A percentile compares a stretch with the other conserved stretches of the same genome.
Conservation (phyloP, 2,329 filamentous ascomycete species). For the Drechslerella dactyloides region DNA sequence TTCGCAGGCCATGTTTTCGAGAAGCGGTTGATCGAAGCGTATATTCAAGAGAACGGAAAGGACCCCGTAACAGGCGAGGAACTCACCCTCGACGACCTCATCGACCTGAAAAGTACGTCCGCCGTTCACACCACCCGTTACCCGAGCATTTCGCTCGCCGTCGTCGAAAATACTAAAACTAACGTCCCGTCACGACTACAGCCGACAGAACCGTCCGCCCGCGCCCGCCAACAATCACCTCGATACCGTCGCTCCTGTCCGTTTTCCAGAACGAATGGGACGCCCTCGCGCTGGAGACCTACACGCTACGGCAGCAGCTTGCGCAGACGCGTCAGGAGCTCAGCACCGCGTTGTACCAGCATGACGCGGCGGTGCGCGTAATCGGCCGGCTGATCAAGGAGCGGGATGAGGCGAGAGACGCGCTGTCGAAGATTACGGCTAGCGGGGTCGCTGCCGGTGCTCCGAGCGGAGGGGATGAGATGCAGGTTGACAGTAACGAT, state of each 20-base stretch:
- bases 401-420: conserved; percentile 88
- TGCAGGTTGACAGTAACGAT: conserved; percentile 85
- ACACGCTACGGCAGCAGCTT: conserved; percentile 86
- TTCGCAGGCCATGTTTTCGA: conserved; percentile 72
- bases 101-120: conserved; percentile 73
- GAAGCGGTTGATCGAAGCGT: conserved; percentile 91
- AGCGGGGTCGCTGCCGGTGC: conserved; percentile 63
- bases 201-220: conserved; percentile 81
- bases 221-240: conserved; percentile 89
- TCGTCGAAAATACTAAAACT: conserved; percentile 6
- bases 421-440: conserved; percentile 83
- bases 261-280: conserved; percentile 99
- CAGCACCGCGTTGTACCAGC: conserved; percentile 90
- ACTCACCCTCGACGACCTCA: conserved; percentile 79
- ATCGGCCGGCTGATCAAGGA: conserved; percentile 90
- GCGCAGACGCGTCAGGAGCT: conserved; percentile 90
- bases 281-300: conserved; percentile 86
- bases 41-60: conserved; percentile 89
- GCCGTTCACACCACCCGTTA: neutral
- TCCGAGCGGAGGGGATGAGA: conserved; percentile 73
- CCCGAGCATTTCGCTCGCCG: conserved; percentile 2
- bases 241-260: conserved; percentile 89
- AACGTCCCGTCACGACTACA: conserved; percentile 13
- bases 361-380: conserved; percentile 94
- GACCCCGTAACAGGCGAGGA: conserved; percentile 90